Evolutionary conservation across 805 yeast genomes (phyloP).

Genomic region (Blastobotrys muscicola): DNA sequence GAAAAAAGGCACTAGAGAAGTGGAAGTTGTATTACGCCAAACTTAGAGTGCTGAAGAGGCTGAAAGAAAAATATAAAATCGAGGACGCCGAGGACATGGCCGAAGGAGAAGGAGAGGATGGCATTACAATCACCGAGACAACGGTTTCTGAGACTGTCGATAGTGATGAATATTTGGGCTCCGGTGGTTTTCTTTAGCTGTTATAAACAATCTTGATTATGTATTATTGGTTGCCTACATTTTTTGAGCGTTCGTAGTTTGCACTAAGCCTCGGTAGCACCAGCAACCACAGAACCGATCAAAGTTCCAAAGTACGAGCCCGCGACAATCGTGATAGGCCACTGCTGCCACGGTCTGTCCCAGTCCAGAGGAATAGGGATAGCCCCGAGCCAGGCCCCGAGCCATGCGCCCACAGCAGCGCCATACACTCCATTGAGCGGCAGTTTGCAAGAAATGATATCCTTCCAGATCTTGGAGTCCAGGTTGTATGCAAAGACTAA

Average conservation of each 20-base stretch:
- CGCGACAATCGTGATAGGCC: conserved; percentile 82
- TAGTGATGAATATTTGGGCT: too few relatives aligned
- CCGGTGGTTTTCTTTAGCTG: too few relatives aligned
- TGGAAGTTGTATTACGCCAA: conserved; percentile 7
- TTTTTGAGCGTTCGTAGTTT: too few relatives aligned
- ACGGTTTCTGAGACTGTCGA: too few relatives aligned
- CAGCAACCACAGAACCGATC: conserved; percentile 43
- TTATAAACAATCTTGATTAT: too few relatives aligned
- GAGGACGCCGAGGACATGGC: too few relatives aligned
- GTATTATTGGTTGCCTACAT: too few relatives aligned
- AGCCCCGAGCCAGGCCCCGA: conserved; percentile 91
- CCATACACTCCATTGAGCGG: conserved; percentile 28
- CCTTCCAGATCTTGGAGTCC: conserved; percentile 40
- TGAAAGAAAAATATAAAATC: conserved; percentile 2
- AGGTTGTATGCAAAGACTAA: conserved; percentile 46
- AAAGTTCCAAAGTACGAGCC: conserved; percentile 74
- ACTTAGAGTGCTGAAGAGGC: conserved; percentile 4
- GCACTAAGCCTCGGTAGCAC: neutral
- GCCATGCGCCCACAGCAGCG: conserved; percentile 33
- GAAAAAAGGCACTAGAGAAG: conserved; percentile 3
- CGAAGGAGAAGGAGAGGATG: too few relatives aligned
- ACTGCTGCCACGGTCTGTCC: conserved; percentile 95
- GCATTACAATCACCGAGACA: too few relatives aligned
- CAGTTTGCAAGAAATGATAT: conserved; percentile 22
- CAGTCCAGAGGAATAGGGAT: conserved; percentile 92